A percentile compares a stretch with the other conserved stretches of the same genome.
Conservation (phyloP, 352 stramenopile species). For the Halophytophthora batemanensis region DNA sequence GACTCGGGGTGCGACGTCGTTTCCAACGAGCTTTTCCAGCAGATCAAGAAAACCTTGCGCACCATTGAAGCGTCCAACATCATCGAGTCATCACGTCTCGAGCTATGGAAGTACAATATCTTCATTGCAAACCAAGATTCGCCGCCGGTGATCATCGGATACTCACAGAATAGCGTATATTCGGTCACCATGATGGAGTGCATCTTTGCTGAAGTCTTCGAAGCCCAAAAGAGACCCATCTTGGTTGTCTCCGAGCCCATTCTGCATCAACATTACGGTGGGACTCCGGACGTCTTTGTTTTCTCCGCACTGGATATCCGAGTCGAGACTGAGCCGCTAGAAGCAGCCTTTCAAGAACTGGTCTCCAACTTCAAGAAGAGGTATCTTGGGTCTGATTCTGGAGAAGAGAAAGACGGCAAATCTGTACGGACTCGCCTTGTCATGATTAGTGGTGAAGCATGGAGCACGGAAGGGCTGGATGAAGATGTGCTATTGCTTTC, state of each 20-base stretch:
- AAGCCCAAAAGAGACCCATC: conserved; percentile 16
- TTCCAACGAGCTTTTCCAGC: background rate
- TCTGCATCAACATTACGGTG: conserved; percentile 7
- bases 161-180: conserved; percentile 4
- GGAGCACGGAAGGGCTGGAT: conserved; percentile 18
- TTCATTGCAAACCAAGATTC: conserved; percentile 12
- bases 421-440: conserved; percentile 9
- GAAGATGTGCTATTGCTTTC: conserved; percentile 32
- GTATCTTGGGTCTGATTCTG: conserved; percentile 1
- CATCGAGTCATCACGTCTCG: conserved; percentile 9
- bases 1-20: no score
- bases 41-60: conserved; percentile 8
- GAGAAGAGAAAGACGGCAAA: background rate
- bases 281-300: conserved; percentile 33
- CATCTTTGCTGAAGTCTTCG: conserved; percentile 26
- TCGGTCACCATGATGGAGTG: conserved; percentile 26
- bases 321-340: conserved; percentile 3
- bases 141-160: conserved; percentile 20
- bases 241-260: conserved; percentile 22
- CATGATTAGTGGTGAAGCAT: conserved; percentile 34
- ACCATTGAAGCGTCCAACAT: background rate
- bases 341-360: conserved; percentile 3
- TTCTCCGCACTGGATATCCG: conserved; percentile 29
- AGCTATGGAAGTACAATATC: conserved; percentile 32
- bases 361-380: conserved; percentile 6